These are phyloP conservation scores for Starmerella geochares DNA, from an alignment of 805 yeast species.

Conservation along the genomic window DNA sequence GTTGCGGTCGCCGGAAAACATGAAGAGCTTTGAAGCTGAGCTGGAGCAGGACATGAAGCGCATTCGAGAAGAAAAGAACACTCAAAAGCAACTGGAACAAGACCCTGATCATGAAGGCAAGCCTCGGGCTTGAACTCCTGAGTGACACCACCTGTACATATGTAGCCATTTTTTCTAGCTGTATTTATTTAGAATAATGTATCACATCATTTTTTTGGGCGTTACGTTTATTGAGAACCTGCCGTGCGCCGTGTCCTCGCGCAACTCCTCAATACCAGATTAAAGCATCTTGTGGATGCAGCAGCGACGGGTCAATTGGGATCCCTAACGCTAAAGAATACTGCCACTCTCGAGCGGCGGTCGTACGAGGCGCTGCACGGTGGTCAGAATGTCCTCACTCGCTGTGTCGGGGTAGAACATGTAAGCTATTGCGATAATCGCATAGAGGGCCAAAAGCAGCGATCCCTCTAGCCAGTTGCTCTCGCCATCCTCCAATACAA, in stretches of 20 bases:
- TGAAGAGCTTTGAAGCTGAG: slow-evolving; percentile 20
- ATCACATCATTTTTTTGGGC: too few relatives aligned
- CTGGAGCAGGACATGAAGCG: slow-evolving; percentile 14
- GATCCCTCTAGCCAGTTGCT: slow-evolving; percentile 96
- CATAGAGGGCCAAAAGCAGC: slow-evolving; percentile 76
- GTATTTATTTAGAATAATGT: not conserved
- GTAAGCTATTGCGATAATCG: slow-evolving; percentile 82
- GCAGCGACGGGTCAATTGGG: too few relatives aligned
- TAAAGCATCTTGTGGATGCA: too few relatives aligned
- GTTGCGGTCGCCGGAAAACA: slow-evolving; percentile 13
- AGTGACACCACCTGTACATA: not conserved
- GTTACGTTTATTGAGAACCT: too few relatives aligned
- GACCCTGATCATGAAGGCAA: not conserved
- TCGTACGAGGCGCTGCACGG: slow-evolving; percentile 1
- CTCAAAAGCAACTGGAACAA: not conserved
- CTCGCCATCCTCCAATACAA: slow-evolving; percentile 84
- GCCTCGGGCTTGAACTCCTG: not conserved
- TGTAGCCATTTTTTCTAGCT: not conserved
- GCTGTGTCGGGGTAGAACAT: slow-evolving; percentile 57
- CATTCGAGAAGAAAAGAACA: not conserved
- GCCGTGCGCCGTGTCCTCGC: too few relatives aligned
- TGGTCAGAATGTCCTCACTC: slow-evolving; percentile 4
- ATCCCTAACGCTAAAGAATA: too few relatives aligned
- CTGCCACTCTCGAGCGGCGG: too few relatives aligned
- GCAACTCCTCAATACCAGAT: too few relatives aligned